Evolutionary conservation across 129 eudicot species (phyloP), one percentile per base, ranked within the genome.

Genomic region (Silybum marianum): DNA sequence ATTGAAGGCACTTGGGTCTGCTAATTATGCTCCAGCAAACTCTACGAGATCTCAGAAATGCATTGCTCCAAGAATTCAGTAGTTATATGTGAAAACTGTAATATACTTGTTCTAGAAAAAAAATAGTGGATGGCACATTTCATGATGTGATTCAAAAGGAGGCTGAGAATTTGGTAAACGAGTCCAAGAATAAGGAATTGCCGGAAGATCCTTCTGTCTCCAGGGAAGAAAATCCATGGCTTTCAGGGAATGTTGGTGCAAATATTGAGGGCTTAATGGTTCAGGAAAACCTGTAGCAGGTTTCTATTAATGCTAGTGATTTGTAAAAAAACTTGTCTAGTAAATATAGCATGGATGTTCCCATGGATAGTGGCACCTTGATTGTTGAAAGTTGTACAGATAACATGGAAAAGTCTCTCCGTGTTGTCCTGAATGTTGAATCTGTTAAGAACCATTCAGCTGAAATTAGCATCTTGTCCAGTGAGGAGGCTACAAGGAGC

Each of bases 1-100:
- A 82, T 81, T 96, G 90, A 93, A 93, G 81, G 98, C 98, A 63
- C 97, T 96, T 65, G 97, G 97, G 24, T 91, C 97, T 74, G 99
- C 98, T 76, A 93, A 97, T 60, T 93, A 91, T 80, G 92, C 99
- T 26, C 90, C 98, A 23, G 88, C 93, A 60, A 96, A 93, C 80
- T 54, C 98, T 24, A 21, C 93, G 3, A 87, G 97, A 24, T 85
- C 92, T 65, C 97, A 88, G n/a, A n/a, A n/a, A n/a, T n/a, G n/a
- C n/a, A n/a, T n/a, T n/a, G n/a, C n/a, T n/a, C n/a, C n/a, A n/a
- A n/a, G n/a, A n/a, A 48, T 78, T 74, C 83, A 67, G 62, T 46
- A 48, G 67, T 73, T 85, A 60, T 68, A 78, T 48, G 65, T 80
- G 89, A 82, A 48, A 81, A 69, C 19, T 48, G 36, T 76, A 69